A percentile compares a stretch with the other conserved stretches of the same genome.
Conservation (phyloP, 768 basidiomycete species). For the Kwoniella newhampshirensis region DNA sequence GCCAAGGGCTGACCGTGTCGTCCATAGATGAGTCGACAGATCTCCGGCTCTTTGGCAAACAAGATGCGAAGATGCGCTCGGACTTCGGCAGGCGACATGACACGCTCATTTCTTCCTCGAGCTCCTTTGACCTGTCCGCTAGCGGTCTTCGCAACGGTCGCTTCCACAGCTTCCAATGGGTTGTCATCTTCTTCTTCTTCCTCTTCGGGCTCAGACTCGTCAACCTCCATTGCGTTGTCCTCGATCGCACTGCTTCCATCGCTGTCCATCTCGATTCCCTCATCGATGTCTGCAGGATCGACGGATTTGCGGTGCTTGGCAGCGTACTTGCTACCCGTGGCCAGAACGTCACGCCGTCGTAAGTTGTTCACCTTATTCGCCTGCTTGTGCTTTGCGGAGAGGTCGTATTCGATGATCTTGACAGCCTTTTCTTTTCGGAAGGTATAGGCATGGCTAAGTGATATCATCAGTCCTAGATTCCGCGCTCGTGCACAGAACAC, state of each 20-base stretch:
- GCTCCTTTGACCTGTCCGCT: constrained; percentile 73
- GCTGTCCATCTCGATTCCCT: constrained; percentile 56
- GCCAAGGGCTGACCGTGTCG: constrained; percentile 80
- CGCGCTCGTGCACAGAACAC: too few species aligned
- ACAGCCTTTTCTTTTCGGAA: constrained; percentile 91
- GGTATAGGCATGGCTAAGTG: constrained; percentile 69
- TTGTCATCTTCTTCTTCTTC: constrained; percentile 59
- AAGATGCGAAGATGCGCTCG: constrained; percentile 87
- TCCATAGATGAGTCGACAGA: constrained; percentile 85
- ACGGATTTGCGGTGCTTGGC: constrained; percentile 15
- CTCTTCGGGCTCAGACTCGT: constrained; percentile 51
- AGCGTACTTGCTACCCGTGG: constrained; percentile 20
- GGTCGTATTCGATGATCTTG: constrained; percentile 91
- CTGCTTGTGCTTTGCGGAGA: constrained; percentile 73
- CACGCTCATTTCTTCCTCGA: constrained; percentile 83
- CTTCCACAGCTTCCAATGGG: constrained; percentile 55
- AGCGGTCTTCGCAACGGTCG: constrained; percentile 57
- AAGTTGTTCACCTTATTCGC: constrained; percentile 60
- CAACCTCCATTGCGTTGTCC: constrained; percentile 50
- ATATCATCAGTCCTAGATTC: neutral
- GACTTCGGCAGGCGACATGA: constrained; percentile 86
- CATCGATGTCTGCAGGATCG: constrained; percentile 40
- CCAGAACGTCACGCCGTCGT: constrained; percentile 74
- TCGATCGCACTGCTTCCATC: constrained; percentile 36
- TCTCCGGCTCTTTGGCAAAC: constrained; percentile 75